These are phyloP conservation scores for Magnaporthiopsis rhizophila DNA, from an alignment of 2,329 filamentous ascomycete genomes.

Conservation along the genomic window DNA sequence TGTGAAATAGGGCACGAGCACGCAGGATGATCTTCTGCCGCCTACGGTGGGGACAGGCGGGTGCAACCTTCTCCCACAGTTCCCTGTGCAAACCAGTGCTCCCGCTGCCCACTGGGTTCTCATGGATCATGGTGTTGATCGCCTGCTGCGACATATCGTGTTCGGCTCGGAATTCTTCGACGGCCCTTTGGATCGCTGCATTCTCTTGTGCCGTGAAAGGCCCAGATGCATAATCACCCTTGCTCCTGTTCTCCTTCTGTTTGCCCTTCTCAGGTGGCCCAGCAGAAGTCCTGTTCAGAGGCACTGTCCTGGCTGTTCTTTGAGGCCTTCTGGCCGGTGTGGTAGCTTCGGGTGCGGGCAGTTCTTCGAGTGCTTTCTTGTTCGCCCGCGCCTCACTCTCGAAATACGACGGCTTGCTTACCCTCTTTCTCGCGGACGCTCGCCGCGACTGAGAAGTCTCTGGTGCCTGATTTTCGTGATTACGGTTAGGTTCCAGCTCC, in stretches of 20 bases:
- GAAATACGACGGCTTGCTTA: slow-evolving; percentile 4
- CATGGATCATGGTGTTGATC: slow-evolving; percentile 39
- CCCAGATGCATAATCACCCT: slow-evolving; percentile 19
- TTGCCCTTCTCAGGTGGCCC: neutral
- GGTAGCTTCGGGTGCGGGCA: slow-evolving; percentile 3
- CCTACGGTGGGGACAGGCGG: slow-evolving; percentile 40
- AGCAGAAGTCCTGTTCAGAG: neutral
- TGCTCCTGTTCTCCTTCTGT: neutral
- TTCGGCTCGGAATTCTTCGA: slow-evolving; percentile 36
- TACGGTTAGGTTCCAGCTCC: too few relatives aligned
- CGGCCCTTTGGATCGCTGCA: slow-evolving; percentile 28
- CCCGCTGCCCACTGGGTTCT: slow-evolving; percentile 9
- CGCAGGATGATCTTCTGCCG: slow-evolving; percentile 46
- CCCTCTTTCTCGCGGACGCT: neutral
- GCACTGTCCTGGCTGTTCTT: neutral
- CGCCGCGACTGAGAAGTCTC: neutral
- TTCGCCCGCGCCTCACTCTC: slow-evolving; percentile 1
- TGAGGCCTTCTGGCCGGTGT: neutral
- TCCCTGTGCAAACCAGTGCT: slow-evolving; percentile 24
- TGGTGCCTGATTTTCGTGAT: neutral
- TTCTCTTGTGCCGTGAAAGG: slow-evolving; percentile 37
- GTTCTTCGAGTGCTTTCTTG: neutral
- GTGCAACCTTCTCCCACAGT: slow-evolving; percentile 43
- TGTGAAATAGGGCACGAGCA: slow-evolving; percentile 57
- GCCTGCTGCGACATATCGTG: slow-evolving; percentile 33